Conservation (phyloP, 2,329 filamentous ascomycete genomes). For the Mariannaea elegans region DNA sequence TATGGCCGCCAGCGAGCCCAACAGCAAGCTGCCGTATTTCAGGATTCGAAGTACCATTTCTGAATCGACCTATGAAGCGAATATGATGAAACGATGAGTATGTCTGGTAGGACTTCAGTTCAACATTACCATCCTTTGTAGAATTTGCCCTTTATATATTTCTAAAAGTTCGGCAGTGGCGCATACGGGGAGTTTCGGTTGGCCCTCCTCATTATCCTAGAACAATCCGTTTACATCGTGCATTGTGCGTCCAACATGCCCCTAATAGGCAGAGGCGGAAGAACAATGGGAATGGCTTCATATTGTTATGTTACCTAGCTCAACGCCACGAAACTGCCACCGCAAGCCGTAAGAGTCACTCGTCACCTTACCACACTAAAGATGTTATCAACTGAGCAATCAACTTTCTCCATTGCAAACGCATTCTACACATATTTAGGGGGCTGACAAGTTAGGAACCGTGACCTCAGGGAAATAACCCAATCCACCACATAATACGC, state of each 20-base stretch:
- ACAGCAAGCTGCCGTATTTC: slow-evolving; percentile 19
- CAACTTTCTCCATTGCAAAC: not conserved
- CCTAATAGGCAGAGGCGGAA: slow-evolving; percentile 18
- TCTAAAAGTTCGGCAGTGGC: too few species aligned
- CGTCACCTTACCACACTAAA: slow-evolving; percentile 1
- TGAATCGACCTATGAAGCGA: not conserved
- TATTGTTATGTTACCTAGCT: slow-evolving; percentile 35
- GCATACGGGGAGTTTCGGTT: not conserved
- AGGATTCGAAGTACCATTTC: slow-evolving; percentile 20
- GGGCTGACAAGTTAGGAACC: too few species aligned
- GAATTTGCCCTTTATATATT: slow-evolving; percentile 26
- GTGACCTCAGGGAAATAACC: not conserved
- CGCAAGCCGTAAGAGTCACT: not conserved
- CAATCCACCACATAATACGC: not conserved
- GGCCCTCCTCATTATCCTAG: slow-evolving; percentile 2
- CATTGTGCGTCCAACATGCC: slow-evolving; percentile 14
- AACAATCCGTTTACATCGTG: not conserved
- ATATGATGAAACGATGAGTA: not conserved
- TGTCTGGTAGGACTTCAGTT: slow-evolving; percentile 4
- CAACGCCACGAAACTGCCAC: slow-evolving; percentile 12
- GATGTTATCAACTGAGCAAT: not conserved
- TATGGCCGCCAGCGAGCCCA: slow-evolving; percentile 10
- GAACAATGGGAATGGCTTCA: slow-evolving; percentile 39
- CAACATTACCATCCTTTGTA: not conserved
- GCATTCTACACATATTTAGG: too few species aligned